Percentiles rank a stretch among this genome's conserved stretches.
These are phyloP conservation scores for Macadamia tetraphylla DNA, from an alignment of 164 flowering plant genomes.

Conservation along the genomic window DNA sequence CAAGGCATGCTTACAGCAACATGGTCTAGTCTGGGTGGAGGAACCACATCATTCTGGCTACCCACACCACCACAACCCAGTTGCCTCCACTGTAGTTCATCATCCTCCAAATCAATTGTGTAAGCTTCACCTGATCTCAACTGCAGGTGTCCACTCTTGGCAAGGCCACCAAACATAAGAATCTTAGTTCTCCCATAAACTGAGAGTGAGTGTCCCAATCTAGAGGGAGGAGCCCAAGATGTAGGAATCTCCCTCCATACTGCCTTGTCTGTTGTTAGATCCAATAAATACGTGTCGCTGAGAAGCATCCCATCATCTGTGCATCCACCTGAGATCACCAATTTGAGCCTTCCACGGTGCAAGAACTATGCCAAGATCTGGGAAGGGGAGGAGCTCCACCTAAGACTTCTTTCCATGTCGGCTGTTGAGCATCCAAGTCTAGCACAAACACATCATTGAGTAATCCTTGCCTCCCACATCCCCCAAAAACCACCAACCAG, in stretches of 20 bases:
- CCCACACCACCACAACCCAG: constrained; percentile 51
- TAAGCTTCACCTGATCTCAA: constrained; percentile 76
- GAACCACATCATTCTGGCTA: constrained; percentile 52
- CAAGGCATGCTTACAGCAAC: constrained; percentile 90
- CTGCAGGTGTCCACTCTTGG: constrained; percentile 68
- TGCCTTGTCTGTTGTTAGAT: constrained; percentile 66
- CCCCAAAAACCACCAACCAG: constrained; percentile 82
- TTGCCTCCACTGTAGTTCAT: constrained; percentile 69
- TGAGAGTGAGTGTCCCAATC: constrained; percentile 81
- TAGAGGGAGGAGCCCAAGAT: constrained; percentile 67
- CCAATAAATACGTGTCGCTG: constrained; percentile 63
- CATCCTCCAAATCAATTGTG: constrained; percentile 71
- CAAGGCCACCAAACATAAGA: constrained; percentile 87
- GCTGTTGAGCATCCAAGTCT: constrained; percentile 81
- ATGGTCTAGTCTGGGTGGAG: constrained; percentile 88
- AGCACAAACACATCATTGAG: constrained; percentile 83
- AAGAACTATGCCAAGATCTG: constrained; percentile 91
- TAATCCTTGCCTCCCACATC: constrained; percentile 76
- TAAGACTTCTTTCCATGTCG: constrained; percentile 74
- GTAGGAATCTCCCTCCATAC: constrained; percentile 74
- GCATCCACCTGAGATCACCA: constrained; percentile 88
- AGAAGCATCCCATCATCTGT: constrained; percentile 82
- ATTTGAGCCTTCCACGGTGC: constrained; percentile 78
- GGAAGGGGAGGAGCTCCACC: constrained; percentile 76
- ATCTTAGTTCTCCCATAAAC: constrained; percentile 71